phyloP scores from a whole-genome alignment of 148 eudicot species.

The Mesembryanthemum crystallinum region DNA sequence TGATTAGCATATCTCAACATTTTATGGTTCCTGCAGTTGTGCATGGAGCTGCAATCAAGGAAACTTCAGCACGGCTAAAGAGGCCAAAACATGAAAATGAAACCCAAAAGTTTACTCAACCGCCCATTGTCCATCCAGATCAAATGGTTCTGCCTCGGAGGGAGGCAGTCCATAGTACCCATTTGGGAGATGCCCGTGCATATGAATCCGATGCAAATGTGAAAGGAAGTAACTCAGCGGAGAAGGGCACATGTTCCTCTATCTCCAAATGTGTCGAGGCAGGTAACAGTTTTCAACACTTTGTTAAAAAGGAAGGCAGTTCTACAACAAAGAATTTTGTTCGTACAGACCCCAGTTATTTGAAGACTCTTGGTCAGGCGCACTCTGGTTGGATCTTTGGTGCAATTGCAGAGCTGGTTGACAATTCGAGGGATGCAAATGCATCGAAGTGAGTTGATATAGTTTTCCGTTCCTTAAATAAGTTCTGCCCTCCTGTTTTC shows the following conservation, averaged over 20 bases:
- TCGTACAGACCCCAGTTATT: constrained; percentile 60
- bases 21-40: constrained; percentile 15
- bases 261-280: constrained; percentile 25
- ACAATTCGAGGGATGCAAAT: constrained; percentile 76
- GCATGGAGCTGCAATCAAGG: constrained; percentile 6
- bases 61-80: background rate
- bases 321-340: constrained; percentile 38
- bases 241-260: constrained; percentile 32
- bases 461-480: constrained; percentile 5
- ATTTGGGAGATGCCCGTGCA: constrained; percentile 1
- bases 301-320: constrained; percentile 18
- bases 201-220: constrained; percentile 18
- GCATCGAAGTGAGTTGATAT: constrained; percentile 42
- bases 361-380: constrained; percentile 70
- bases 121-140: background rate
- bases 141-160: background rate
- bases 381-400: constrained; percentile 84
- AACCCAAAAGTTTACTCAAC: too few species aligned
- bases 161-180: constrained; percentile 11
- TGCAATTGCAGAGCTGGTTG: constrained; percentile 79
- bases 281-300: constrained; percentile 12
- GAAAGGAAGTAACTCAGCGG: constrained; percentile 28
- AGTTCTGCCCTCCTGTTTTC: background rate
- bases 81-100: background rate
- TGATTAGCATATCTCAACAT: background rate